Evolutionary conservation across 306 rosid genomes (phyloP), one percentile per base, ranked within the genome.

Genomic region (Pueraria montana): DNA sequence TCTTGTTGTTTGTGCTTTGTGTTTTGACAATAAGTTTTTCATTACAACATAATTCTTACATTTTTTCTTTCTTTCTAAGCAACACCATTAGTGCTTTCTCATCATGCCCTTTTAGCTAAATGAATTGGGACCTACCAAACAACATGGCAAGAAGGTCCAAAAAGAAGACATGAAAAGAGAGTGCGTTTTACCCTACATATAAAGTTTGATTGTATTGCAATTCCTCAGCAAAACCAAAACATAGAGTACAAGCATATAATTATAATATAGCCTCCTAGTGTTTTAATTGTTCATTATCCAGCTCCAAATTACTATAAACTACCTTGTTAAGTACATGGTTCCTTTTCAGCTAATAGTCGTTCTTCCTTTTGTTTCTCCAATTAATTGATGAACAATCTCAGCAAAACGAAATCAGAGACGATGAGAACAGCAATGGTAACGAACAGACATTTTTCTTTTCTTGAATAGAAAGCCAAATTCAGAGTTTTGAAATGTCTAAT

Each of bases 81-180:
- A 86, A 82, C 27, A 65, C 68, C 18, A 85, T 82, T 80, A 80
- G 24, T 56, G 79, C 89, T 87, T 87, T 84, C 77, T 84, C 75
- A 65, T 79, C 69, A 21, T 58, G 50, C 59, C 23, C 66, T 83
- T 85, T 80, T 77, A 62, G 77, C 64, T 76, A 85, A 87, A 87
- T 87, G 78, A 74, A 85, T 80, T 83, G 82, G 83, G 91, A 84
- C 83, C 84, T 73, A 80, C 63, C 61, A 62, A 80, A 76, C 58
- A 89, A 81, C 88, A 85, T 48, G 89, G 66, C 83, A 83, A 68
- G 81, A 86, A 78, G 74, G 81, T 90, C 80, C 80, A 73, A 83
- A 92, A 90, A 87, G 89, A 86, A 91, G 82, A 86, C 90, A 64
- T 79, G 83, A 84, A 87, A 92, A 78, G 88, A 86, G 70, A 67